phyloP scores from a whole-genome alignment of 352 stramenopile species.

The Globisporangium paddicum region DNA sequence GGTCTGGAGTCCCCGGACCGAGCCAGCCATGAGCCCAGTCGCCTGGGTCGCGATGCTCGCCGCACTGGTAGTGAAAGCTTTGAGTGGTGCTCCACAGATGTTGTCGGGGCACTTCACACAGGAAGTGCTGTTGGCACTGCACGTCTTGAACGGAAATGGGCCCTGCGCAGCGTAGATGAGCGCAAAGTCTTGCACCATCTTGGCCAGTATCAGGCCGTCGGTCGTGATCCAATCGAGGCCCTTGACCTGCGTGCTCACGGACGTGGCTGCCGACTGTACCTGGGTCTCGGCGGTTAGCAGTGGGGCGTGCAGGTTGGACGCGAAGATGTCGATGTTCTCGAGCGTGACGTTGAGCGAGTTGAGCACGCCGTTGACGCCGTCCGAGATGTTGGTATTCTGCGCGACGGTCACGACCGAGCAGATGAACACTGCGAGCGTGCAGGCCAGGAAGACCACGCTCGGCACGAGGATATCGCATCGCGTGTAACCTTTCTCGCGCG shows the following conservation, averaged over 20 bases:
- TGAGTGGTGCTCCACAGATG: slow-evolving; percentile 47
- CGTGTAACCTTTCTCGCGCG: slow-evolving; percentile 71
- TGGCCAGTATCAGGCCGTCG: slow-evolving; percentile 39
- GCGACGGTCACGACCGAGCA: slow-evolving; percentile 70
- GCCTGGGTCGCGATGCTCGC: slow-evolving; percentile 16
- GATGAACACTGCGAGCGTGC: slow-evolving; percentile 73
- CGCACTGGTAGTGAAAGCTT: slow-evolving; percentile 31
- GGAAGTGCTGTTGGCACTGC: slow-evolving; percentile 32
- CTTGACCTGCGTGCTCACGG: slow-evolving; percentile 33
- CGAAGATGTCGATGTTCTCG: slow-evolving; percentile 76
- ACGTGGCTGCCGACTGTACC: slow-evolving; percentile 34
- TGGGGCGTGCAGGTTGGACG: slow-evolving; percentile 50
- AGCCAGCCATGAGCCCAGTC: slow-evolving; percentile 25
- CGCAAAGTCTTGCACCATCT: slow-evolving; percentile 59
- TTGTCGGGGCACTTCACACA: slow-evolving; percentile 50
- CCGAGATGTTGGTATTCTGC: slow-evolving; percentile 79
- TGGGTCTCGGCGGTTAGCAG: slow-evolving; percentile 37
- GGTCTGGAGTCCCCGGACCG: slow-evolving; percentile 25
- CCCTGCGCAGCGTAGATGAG: slow-evolving; percentile 51
- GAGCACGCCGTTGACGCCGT: slow-evolving; percentile 54
- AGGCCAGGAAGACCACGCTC: slow-evolving; percentile 52
- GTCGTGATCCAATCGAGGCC: slow-evolving; percentile 46
- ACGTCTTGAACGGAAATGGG: slow-evolving; percentile 46
- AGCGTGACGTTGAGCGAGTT: slow-evolving; percentile 66
- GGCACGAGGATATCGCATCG: slow-evolving; percentile 74